Evolutionary conservation across 2,329 filamentous ascomycete species (phyloP), one percentile per base, ranked within the genome.

Genomic region (Dactylellina haptotyla): DNA sequence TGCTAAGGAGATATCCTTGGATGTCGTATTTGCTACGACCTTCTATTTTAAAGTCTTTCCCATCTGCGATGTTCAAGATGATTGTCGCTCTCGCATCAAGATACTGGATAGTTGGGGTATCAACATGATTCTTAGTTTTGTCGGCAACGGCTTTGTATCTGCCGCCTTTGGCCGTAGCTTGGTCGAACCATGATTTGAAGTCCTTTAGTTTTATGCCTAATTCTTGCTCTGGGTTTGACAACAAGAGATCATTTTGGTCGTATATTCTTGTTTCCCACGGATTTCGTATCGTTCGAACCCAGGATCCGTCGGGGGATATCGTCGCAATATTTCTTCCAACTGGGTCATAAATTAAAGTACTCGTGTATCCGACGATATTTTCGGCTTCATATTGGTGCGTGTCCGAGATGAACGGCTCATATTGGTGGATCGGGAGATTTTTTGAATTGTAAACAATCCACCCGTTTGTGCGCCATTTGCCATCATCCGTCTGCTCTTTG

Each of bases 361-460:
- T 34, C 1, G 57, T 58, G 3, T 63, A 50, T 4, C 75, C 76
- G 23, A 57, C 28, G 3, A 30, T 63, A 5, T 54, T 28, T 0
- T 70, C 43, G 23, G 25, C n/a, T 25, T 71, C 25, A 58, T 74
- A 78, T 12, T 23, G 10, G 46, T 76, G 75, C 1, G 54, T 74
- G 10, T 54, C 37, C 20, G 26, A 37, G 41, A 78, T 77, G 54
- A 77, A 77, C 2, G 77, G 77, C 18, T 78, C 74, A 37, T 66
- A 78, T 39, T 75, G 25, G 20, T 46, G 48, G 3, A 78, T 65
- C 12, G 76, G 50, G 1, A 62, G 46, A 25, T 66, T 67, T 25
- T 79, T 79, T 58, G 76, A 77, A 63, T 79, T 78, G 48, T 50
- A 69, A 16, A 78, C 65, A 0, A 54, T 61, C 76, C 77, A 78